Evolutionary conservation across 2,329 filamentous ascomycete genomes (phyloP), one percentile per base, ranked within the genome.

Genomic region (Alternaria sp.): DNA sequence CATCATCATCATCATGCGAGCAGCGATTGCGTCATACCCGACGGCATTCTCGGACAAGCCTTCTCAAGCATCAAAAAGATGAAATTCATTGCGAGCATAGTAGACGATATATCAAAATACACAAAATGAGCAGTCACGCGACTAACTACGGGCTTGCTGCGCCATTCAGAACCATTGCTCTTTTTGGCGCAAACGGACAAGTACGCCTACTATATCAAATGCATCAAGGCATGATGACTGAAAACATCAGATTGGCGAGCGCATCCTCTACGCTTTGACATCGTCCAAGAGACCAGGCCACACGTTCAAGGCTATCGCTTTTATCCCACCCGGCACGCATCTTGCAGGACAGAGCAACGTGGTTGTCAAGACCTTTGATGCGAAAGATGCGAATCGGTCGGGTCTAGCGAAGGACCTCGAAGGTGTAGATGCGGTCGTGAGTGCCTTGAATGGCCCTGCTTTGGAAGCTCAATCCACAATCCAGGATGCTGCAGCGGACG

Each of bases 401-500:
- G 31, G 34, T 2, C 44, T 72, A 5, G 58, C 56, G 1, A 21
- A 60, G 2, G 41, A 51, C 3, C 51, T 72, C 6, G 31, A 52
- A 37, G 67, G 65, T 1, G 66, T 70, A 5, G 66, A 72, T 40
- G 67, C 58, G 2, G 57, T 72, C 0, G 51, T 74, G 26, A 71
- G 63, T 52, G 65, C 69, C 0, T 49, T 75, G 24, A 70, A 65
- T 34, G 68, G 67, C 0, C 58, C 63, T 24, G 65, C 56, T 0
- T 46, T 72, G 9, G 45, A 63, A 17, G 46, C 55, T 3, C 67
- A 74, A 45, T 36, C 45, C 6, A 54, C 45, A 2, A 62, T 73
- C 8, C 68, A 72, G 46, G 63, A 75, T 51, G 69, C 70, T 1
- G 69, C 67, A 2, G 61, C 58, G 1, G 58, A 65, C n/a, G 63